Evolutionary conservation across 768 basidiomycete genomes (phyloP).

Genomic region (Saitozyma sp.): DNA sequence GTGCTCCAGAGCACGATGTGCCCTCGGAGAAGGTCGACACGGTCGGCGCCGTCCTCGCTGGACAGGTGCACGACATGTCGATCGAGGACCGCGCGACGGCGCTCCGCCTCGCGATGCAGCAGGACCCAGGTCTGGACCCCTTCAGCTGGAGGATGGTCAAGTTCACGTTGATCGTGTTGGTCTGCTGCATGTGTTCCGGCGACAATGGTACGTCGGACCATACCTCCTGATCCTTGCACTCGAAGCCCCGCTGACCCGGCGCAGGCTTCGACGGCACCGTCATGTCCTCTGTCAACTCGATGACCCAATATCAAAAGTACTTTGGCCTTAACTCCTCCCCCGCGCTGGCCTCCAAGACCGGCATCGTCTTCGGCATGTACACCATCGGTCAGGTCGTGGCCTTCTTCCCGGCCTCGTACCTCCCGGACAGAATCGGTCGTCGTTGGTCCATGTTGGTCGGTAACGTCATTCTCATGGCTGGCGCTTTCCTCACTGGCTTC

Average conservation of each 20-base stretch:
- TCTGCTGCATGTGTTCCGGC: conserved; percentile 12
- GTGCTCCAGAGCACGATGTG: no score
- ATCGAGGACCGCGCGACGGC: conserved; percentile 26
- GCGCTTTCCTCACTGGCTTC: conserved; percentile 59
- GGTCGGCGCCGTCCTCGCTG: background rate
- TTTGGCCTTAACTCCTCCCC: conserved; percentile 58
- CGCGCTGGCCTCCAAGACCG: conserved; percentile 57
- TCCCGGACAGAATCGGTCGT: conserved; percentile 60
- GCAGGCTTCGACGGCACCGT: conserved; percentile 61
- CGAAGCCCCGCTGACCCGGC: no score
- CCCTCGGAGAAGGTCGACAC: background rate
- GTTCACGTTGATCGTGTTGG: conserved; percentile 8
- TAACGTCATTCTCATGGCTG: conserved; percentile 54
- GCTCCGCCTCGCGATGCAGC: conserved; percentile 13
- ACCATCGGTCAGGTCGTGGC: conserved; percentile 51
- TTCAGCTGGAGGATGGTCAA: conserved; percentile 3
- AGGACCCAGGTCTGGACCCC: conserved; percentile 20
- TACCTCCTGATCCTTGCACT: no score
- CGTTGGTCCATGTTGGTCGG: conserved; percentile 60
- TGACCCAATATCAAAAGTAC: conserved; percentile 56
- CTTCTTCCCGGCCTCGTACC: conserved; percentile 51
- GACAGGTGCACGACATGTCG: conserved; percentile 12
- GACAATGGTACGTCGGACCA: conserved; percentile 16
- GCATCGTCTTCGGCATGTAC: conserved; percentile 57
- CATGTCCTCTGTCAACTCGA: conserved; percentile 61